Conservation (phyloP, 345 rosid genomes). For the Jatropha curcas region DNA sequence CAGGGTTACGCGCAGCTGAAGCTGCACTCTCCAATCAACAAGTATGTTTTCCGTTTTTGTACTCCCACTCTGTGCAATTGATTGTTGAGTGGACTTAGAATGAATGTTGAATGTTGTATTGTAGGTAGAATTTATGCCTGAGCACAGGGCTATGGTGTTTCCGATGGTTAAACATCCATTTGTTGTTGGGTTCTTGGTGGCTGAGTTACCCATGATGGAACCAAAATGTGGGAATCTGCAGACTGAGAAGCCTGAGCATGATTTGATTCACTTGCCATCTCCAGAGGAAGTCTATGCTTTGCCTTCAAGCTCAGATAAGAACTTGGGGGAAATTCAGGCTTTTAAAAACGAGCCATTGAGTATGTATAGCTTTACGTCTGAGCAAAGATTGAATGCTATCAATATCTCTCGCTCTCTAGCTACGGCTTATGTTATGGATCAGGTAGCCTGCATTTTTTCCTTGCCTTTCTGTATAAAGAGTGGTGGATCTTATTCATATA, state of each 20-base stretch:
- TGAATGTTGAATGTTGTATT: conserved; percentile 3
- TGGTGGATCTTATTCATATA: neutral
- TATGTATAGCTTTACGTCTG: conserved; percentile 48
- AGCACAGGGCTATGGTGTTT: conserved; percentile 73
- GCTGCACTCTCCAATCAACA: conserved; percentile 75
- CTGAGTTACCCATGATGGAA: conserved; percentile 59
- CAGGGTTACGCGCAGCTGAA: conserved; percentile 84
- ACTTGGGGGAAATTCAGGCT: conserved; percentile 39
- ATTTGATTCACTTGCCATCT: conserved; percentile 37
- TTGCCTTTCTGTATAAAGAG: neutral
- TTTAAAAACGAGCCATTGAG: conserved; percentile 22
- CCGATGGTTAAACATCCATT: conserved; percentile 94
- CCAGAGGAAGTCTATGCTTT: conserved; percentile 58
- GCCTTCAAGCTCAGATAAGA: conserved; percentile 34
- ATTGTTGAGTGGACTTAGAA: neutral
- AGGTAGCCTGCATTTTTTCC: conserved; percentile 44
- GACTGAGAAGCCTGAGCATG: conserved; percentile 20
- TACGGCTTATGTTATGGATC: conserved; percentile 96
- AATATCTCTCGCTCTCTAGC: conserved; percentile 72
- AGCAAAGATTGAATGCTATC: conserved; percentile 70
- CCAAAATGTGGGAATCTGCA: conserved; percentile 3
- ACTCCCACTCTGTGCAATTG: neutral
- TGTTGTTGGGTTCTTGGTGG: conserved; percentile 91
- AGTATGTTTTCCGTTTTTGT: conserved; percentile 34
- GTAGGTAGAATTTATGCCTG: conserved; percentile 63